These are phyloP conservation scores for Gyromitra esculenta DNA, from an alignment of 2,329 filamentous ascomycete species.

Conservation along the genomic window DNA sequence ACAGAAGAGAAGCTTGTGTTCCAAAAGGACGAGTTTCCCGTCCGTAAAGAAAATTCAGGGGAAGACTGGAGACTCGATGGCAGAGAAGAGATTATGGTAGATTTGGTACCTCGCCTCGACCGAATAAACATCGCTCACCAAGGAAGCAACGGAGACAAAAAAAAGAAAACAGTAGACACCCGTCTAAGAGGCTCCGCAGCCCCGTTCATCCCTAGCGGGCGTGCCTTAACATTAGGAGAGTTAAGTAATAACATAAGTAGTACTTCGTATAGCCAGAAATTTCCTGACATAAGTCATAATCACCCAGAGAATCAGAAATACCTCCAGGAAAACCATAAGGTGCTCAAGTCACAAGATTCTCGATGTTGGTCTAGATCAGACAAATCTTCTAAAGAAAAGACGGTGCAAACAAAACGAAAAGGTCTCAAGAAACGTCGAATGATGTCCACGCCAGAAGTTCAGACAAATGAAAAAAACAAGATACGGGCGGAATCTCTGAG, in stretches of 20 bases:
- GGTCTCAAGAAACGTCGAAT: conserved; percentile 9
- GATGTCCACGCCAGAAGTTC: conserved; percentile 7
- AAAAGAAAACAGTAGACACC: not conserved
- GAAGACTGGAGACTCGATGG: not conserved
- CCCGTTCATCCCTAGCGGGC: conserved; percentile 25
- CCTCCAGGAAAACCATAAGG: not conserved
- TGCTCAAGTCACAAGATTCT: not conserved
- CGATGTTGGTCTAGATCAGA: conserved; percentile 8
- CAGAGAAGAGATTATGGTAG: not conserved
- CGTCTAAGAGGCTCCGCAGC: conserved; percentile 36
- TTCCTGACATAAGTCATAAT: not conserved
- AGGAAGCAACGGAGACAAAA: not conserved
- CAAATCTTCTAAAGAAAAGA: conserved; percentile 5
- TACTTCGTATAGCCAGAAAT: too few relatives aligned
- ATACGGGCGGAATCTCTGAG: not conserved
- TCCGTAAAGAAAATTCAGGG: not conserved
- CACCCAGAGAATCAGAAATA: not conserved
- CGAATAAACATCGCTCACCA: not conserved
- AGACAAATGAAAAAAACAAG: not conserved
- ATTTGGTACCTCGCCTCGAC: not conserved
- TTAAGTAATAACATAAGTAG: not conserved
- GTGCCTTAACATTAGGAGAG: not conserved
- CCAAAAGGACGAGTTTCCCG: not conserved
- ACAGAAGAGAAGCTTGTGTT: not conserved
- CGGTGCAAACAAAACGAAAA: conserved; percentile 13